Evolutionary conservation across 2,329 filamentous ascomycete genomes (phyloP).

Genomic region (Rhynchosporium agropyri): DNA sequence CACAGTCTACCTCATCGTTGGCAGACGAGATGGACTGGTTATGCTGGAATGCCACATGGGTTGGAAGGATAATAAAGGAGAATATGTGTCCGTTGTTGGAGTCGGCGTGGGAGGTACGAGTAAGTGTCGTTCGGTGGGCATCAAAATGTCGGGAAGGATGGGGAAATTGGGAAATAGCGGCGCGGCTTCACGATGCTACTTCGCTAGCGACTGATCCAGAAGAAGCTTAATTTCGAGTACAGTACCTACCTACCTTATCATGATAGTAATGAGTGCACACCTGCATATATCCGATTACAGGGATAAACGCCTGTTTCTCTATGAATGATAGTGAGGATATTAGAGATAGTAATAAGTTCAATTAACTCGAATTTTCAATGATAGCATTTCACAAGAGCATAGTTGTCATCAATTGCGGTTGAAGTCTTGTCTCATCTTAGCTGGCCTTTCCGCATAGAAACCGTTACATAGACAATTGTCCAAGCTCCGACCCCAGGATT

Average conservation of each 20-base stretch:
- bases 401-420: constrained; percentile 1
- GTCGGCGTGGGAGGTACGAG: background rate
- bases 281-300: background rate
- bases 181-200: constrained; percentile 11
- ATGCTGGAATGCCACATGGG: constrained; percentile 25
- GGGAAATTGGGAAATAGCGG: constrained; percentile 5
- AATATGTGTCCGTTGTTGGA: background rate
- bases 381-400: background rate
- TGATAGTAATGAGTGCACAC: background rate
- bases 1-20: constrained; percentile 27
- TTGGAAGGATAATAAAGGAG: constrained; percentile 2
- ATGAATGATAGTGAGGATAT: background rate
- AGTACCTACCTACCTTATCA: background rate
- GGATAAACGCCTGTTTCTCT: constrained; percentile 1
- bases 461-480: background rate
- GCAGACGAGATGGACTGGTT: constrained; percentile 22
- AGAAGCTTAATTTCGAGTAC: constrained; percentile 14
- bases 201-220: constrained; percentile 3
- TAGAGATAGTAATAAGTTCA: background rate
- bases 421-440: constrained; percentile 1
- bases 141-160: background rate
- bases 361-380: background rate
- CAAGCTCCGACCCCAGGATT: constrained; percentile 2
- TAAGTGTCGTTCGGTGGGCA: background rate
- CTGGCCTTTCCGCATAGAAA: background rate